Conservation (phyloP, 768 basidiomycete species). For the Psilocybe cyanescens region DNA sequence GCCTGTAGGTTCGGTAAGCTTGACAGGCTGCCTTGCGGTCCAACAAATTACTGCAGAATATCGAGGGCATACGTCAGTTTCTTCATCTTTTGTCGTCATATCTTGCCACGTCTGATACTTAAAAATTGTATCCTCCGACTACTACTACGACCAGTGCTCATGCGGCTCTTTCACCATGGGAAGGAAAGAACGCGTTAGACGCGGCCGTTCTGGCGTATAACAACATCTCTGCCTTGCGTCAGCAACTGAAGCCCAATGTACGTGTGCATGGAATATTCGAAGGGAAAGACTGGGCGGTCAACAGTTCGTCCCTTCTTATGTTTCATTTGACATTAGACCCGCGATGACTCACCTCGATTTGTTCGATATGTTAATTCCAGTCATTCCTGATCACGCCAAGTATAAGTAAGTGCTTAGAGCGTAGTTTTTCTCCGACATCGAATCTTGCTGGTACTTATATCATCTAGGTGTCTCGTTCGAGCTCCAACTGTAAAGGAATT, state of each 20-base stretch:
- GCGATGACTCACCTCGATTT: neutral
- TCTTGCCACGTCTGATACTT: neutral
- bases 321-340: neutral
- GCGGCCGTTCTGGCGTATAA: conserved; percentile 85
- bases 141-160: conserved; percentile 52
- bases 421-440: neutral
- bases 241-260: conserved; percentile 78
- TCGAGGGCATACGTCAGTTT: conserved; percentile 68
- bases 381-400: conserved; percentile 82
- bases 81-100: neutral
- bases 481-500: conserved; percentile 69
- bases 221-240: conserved; percentile 77
- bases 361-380: conserved; percentile 23
- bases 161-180: conserved; percentile 84
- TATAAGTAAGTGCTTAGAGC: conserved; percentile 50
- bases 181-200: conserved; percentile 82
- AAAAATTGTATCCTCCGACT: neutral
- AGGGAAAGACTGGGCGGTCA: conserved; percentile 76
- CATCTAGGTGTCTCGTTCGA: conserved; percentile 69
- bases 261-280: conserved; percentile 82
- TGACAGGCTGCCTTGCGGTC: conserved; percentile 67
- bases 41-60: conserved; percentile 66
- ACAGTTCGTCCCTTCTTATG: conserved; percentile 48
- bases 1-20: conserved; percentile 66
- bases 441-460: neutral